phyloP scores from a whole-genome alignment of 257 asterid genomes.

The Euphrasia confusa region DNA sequence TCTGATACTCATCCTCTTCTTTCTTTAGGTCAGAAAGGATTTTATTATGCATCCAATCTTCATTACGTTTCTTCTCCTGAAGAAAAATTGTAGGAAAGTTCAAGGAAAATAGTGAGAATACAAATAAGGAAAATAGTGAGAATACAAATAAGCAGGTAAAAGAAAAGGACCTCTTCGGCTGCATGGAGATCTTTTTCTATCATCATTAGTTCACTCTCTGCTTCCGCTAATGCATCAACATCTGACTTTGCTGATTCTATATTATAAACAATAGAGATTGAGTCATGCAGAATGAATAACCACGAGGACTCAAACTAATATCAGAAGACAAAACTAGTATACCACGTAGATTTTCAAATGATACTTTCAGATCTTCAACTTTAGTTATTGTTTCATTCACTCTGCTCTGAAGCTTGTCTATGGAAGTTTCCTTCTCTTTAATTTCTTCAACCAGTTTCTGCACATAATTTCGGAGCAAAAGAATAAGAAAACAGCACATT shows the following conservation, averaged over 20 bases:
- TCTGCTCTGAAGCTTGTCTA: constrained; percentile 50
- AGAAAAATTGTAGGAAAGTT: constrained; percentile 21
- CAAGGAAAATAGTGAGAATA: constrained; percentile 14
- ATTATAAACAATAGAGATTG: constrained; percentile 20
- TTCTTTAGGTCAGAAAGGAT: constrained; percentile 49
- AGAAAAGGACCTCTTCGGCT: constrained; percentile 49
- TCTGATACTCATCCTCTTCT: constrained; percentile 47
- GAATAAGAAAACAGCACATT: constrained; percentile 1
- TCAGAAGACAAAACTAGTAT: constrained; percentile 29
- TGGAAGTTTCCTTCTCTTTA: constrained; percentile 38
- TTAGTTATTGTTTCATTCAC: constrained; percentile 50
- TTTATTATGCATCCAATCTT: constrained; percentile 43
- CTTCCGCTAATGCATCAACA: constrained; percentile 57
- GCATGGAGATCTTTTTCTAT: constrained; percentile 45
- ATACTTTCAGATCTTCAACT: constrained; percentile 41
- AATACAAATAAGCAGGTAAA: constrained; percentile 23
- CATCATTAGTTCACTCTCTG: constrained; percentile 54
- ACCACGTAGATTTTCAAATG: constrained; percentile 62
- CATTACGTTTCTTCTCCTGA: constrained; percentile 64
- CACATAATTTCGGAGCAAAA: constrained; percentile 26
- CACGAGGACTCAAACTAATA: constrained; percentile 7
- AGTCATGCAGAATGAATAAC: constrained; percentile 21
- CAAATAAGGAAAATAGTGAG: constrained; percentile 13
- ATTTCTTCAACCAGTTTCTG: constrained; percentile 62
- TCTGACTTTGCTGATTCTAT: constrained; percentile 72